Base-by-base conservation (phyloP, 1,139 yeast species). In the Debaryomyces nepalensis region DNA sequence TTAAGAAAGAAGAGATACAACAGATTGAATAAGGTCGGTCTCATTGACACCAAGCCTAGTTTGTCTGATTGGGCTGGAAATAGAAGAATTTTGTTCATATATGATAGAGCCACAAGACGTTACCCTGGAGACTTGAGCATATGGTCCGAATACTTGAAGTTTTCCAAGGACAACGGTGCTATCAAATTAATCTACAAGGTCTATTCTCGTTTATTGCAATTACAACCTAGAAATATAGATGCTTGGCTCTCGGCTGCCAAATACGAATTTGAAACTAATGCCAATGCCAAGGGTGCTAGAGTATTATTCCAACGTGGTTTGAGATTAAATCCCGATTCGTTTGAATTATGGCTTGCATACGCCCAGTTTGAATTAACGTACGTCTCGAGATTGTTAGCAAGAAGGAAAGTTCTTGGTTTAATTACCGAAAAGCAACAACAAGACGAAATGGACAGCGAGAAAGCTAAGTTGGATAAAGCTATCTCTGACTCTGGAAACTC, bases 201-300 rank as follows among this genome's bases (percentile, higher is more conserved):
- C 5, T 89, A 90, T 61, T 83, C 95, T 2, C 79, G 82, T 46
- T 72, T 93, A 53, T 73, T 95, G 53, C 90, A 85, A 64, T 69
- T 89, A 49, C 98, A 93, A 59, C 98, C 99, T n/a, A 78, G 88
- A 41, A 87, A 90, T 57, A 79, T 90, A 2, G 85, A 84, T 54
- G 87, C 95, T 10, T 95, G 99, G 99, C 79, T 93, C 40, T 80
- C 90, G 56, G 97, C 97, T 18, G 97, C 98, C 37, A 88, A 88
- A 59, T 90, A 89, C 63, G 98, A 95, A 66, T 84, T 88, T 55
- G 97, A 93, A 55, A 78, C 77, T 32, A 90, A 93, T 63, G 87
- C 93, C 39, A 87, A 90, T 55, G 90, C 96, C 41, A 82, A 86
- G 58, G 95, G 96, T 33, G 95, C 98, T 12, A 78, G 99, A 64